Evolutionary conservation across 2,329 filamentous ascomycete species (phyloP).

Genomic region (Thielaviopsis ethacetica): DNA sequence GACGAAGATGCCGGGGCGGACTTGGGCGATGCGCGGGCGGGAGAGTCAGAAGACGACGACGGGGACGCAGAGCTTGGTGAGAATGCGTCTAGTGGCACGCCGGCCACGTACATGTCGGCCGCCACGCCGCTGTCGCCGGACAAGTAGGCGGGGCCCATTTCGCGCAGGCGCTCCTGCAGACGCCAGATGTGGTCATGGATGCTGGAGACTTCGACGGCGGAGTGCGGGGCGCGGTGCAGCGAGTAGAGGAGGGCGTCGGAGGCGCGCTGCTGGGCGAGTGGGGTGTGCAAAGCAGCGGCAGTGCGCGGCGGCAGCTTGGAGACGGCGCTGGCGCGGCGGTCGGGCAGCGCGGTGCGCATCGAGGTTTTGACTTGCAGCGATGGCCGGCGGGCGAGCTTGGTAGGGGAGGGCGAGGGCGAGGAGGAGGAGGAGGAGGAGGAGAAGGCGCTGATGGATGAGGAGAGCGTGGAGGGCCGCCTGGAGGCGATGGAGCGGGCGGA

Average conservation of each 20-base stretch:
- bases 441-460: background rate
- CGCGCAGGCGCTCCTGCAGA: constrained; percentile 8
- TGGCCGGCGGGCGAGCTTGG: background rate
- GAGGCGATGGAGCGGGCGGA: background rate
- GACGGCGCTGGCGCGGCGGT: background rate
- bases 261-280: background rate
- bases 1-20: background rate
- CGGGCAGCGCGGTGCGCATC: background rate
- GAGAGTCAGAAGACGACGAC: background rate
- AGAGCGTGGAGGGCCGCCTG: background rate
- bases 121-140: background rate
- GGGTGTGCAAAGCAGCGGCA: background rate
- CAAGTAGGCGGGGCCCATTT: constrained; percentile 10
- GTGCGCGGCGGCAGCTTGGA: background rate
- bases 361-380: constrained; percentile 8
- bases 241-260: background rate
- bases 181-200: constrained; percentile 10
- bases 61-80: background rate
- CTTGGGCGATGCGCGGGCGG: background rate
- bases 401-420: background rate
- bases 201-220: background rate
- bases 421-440: background rate
- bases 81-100: background rate
- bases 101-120: constrained; percentile 8
- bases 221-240: background rate